These are phyloP conservation scores for Xylariales sp. DNA, from an alignment of 2,329 filamentous ascomycete species.

Conservation along the genomic window DNA sequence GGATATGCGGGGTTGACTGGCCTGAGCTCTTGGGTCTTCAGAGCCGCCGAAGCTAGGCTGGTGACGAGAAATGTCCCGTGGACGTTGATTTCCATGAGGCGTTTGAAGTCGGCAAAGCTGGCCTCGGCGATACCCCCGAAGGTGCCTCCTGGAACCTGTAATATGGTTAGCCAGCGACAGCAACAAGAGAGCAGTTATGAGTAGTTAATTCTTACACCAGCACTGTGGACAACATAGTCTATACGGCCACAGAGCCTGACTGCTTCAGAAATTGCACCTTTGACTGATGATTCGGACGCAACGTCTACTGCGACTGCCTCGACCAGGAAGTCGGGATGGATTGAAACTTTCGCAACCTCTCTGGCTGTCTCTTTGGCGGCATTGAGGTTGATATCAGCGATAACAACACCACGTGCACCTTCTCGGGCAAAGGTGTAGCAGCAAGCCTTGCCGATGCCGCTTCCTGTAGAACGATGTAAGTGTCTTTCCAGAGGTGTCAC, in stretches of 20 bases:
- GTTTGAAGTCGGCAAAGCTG: constrained; percentile 13
- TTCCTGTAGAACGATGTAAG: constrained; percentile 11
- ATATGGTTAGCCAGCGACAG: constrained; percentile 1
- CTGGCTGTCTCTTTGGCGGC: constrained; percentile 5
- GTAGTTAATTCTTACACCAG: constrained; percentile 10
- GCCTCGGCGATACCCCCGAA: constrained; percentile 13
- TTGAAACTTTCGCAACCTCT: constrained; percentile 5
- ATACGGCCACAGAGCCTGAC: constrained; percentile 12
- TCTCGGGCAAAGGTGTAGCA: constrained; percentile 10
- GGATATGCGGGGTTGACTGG: not conserved
- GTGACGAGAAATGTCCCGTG: not conserved
- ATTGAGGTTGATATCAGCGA: constrained; percentile 16
- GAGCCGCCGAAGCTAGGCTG: constrained; percentile 4
- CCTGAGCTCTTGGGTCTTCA: constrained; percentile 13
- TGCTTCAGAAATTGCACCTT: constrained; percentile 5
- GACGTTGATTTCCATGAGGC: not conserved
- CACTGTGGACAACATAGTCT: constrained; percentile 14
- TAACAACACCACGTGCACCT: constrained; percentile 9
- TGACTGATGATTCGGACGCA: constrained; percentile 7
- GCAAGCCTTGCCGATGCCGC: constrained; percentile 14
- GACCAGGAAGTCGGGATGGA: constrained; percentile 8
- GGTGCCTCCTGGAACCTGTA: not conserved
- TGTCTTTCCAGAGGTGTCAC: no score
- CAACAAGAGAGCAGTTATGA: no score
- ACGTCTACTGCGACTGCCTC: constrained; percentile 13